A percentile compares a stretch with the other conserved stretches of the same genome.
Evolutionary conservation across 2,329 filamentous ascomycete genomes (phyloP).

Genomic region (Alternaria sp.): DNA sequence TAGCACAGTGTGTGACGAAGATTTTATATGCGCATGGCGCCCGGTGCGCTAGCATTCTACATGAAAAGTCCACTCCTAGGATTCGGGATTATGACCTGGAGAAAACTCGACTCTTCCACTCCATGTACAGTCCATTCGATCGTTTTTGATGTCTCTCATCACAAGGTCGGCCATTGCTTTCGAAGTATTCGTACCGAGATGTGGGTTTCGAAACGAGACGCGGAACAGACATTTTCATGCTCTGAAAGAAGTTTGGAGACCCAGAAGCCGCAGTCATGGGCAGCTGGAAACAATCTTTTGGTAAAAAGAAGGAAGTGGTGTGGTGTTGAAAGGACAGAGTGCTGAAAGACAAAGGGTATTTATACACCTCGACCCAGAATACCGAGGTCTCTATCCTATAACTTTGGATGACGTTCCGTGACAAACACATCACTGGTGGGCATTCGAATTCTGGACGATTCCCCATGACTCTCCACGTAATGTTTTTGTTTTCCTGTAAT

Average conservation of each 20-base stretch:
- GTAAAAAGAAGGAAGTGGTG: not conserved
- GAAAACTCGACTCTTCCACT: not conserved
- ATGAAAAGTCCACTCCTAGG: not conserved
- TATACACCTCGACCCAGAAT: not conserved
- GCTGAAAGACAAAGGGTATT: not conserved
- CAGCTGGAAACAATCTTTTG: too few species aligned
- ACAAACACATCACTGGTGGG: too few species aligned
- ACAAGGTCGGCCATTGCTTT: rapidly evolving
- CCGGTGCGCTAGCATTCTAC: not conserved
- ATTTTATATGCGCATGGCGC: not conserved
- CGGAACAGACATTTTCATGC: too few species aligned
- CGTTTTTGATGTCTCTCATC: not conserved
- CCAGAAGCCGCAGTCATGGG: not conserved
- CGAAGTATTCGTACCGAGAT: not conserved
- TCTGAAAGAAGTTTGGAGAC: too few species aligned
- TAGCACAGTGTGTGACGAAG: rapidly evolving
- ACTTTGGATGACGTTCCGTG: too few species aligned
- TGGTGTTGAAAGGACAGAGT: not conserved
- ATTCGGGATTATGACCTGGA: rapidly evolving
- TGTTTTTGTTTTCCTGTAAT: too few species aligned
- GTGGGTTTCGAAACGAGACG: not conserved
- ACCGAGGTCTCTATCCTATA: too few species aligned
- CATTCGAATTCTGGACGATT: too few species aligned
- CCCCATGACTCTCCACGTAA: too few species aligned
- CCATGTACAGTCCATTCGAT: not conserved